phyloP scores from a whole-genome alignment of 306 rosid species.

The Inga oerstediana region DNA sequence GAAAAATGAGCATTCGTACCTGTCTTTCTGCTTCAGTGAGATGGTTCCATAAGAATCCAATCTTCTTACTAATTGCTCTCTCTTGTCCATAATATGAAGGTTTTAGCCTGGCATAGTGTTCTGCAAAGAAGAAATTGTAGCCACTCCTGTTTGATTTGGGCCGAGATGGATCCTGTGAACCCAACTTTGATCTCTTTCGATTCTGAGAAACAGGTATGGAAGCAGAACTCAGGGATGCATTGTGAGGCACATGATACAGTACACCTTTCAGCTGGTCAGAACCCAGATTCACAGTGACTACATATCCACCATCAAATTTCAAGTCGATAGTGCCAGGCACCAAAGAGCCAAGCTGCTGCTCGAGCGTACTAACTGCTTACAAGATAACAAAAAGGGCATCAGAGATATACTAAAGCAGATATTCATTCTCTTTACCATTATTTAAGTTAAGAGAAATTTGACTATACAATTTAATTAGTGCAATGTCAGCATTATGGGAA shows the following conservation, averaged over 20 bases:
- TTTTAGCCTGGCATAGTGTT: constrained; percentile 73
- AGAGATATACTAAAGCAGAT: constrained; percentile 18
- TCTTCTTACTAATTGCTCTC: constrained; percentile 66
- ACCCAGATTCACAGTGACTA: constrained; percentile 62
- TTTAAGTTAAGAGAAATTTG: background rate
- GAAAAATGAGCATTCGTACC: constrained; percentile 40
- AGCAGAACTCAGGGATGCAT: constrained; percentile 40
- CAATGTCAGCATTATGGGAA: background rate
- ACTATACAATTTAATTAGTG: background rate
- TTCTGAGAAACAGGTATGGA: constrained; percentile 36
- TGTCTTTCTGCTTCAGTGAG: constrained; percentile 82
- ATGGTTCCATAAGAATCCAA: constrained; percentile 72
- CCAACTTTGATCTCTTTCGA: constrained; percentile 61
- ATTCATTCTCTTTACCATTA: constrained; percentile 8
- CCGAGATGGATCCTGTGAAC: constrained; percentile 60
- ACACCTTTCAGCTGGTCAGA: constrained; percentile 66
- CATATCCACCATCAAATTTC: constrained; percentile 75
- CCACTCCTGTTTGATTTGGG: constrained; percentile 85
- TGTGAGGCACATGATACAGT: constrained; percentile 63
- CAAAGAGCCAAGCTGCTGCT: constrained; percentile 49
- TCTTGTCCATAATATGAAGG: constrained; percentile 71
- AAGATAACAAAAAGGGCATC: constrained; percentile 30
- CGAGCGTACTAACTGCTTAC: constrained; percentile 47
- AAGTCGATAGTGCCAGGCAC: constrained; percentile 67
- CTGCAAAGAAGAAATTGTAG: constrained; percentile 76